phyloP scores from a whole-genome alignment of 495 filamentous ascomycete species.

The Neurospora sp. region DNA sequence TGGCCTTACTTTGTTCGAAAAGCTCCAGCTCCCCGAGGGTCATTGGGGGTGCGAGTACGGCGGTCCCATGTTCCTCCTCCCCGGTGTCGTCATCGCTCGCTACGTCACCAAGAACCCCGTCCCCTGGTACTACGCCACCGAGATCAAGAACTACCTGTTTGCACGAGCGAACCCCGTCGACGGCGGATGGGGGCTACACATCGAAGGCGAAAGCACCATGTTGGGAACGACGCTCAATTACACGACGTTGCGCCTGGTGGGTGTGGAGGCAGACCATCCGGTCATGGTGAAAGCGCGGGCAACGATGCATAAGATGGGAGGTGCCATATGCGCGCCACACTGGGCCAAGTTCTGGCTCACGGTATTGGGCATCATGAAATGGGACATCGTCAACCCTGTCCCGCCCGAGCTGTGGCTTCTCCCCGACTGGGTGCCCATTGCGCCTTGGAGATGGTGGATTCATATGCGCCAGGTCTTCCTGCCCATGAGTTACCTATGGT shows the following conservation, averaged over 20 bases:
- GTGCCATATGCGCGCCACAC: constrained; percentile 74
- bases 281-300: constrained; percentile 79
- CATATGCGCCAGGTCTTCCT: constrained; percentile 91
- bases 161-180: constrained; percentile 77
- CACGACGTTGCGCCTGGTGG: constrained; percentile 71
- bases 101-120: constrained; percentile 87
- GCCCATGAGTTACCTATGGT: constrained; percentile 85
- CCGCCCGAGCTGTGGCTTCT: constrained; percentile 92
- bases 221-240: constrained; percentile 92
- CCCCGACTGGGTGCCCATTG: constrained; percentile 89
- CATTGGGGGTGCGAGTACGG: constrained; percentile 98
- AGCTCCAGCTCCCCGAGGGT: constrained; percentile 76
- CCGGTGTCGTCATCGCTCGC: constrained; percentile 76
- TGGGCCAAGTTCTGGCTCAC: constrained; percentile 94
- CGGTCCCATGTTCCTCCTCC: constrained; percentile 76
- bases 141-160: constrained; percentile 91
- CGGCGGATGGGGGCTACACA: constrained; percentile 95
- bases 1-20: constrained; percentile 79
- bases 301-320: constrained; percentile 75
- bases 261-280: constrained; percentile 75
- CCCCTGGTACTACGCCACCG: constrained; percentile 66
- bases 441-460: constrained; percentile 98
- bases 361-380: constrained; percentile 70
- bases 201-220: constrained; percentile 86
- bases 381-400: constrained; percentile 89